Base-by-base conservation (phyloP, 2,329 filamentous ascomycete species). In the Pyricularia pennisetigena region DNA sequence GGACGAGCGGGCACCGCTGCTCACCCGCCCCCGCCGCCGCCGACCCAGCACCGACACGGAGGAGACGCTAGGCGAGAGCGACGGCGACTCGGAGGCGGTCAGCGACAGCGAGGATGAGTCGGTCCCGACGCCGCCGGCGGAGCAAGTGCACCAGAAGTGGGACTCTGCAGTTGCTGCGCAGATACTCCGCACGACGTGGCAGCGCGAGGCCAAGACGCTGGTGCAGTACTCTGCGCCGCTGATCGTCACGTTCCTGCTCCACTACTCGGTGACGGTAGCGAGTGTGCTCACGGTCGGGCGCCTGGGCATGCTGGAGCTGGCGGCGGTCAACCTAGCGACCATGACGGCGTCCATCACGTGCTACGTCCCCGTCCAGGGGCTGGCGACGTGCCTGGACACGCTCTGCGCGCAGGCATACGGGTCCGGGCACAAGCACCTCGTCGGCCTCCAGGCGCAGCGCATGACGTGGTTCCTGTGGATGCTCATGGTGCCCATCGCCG, bases 381-480 rank as follows among this genome's bases (percentile, higher is more conserved):
- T 92, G 28, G 85, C 89, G 3, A 92, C 90, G 1, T 88, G 85
- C 69, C 80, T 93, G 67, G 90, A 92, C 77, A 92, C 90, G 0
- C 82, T 93, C 2, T 92, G 90, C 75, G 83, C 90, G 0, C 90
- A 92, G 76, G 90, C 90, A 0, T 93, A 90, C 74, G 90, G 90
- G 9, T 89, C 87, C 9, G 90, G 90, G 0, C 85, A 83, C 72
- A 90, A 86, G 72, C 86, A 88, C 72, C 81, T 92, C 4, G 90
- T 93, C 12, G 90, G 90, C 1, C 78, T 93, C 64, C 89, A 92
- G 72, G 81, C 90, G 70, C 88, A 92, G 76, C 82, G 89, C 59
- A 92, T 92, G 89, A 80, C 90, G 2, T 88, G 82, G 73, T 91
- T 93, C 73, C 82, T 92, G 2, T 88, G 87, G 83, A 71, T 82